phyloP scores from a whole-genome alignment of 345 rosid species.

The Punica granatum region DNA sequence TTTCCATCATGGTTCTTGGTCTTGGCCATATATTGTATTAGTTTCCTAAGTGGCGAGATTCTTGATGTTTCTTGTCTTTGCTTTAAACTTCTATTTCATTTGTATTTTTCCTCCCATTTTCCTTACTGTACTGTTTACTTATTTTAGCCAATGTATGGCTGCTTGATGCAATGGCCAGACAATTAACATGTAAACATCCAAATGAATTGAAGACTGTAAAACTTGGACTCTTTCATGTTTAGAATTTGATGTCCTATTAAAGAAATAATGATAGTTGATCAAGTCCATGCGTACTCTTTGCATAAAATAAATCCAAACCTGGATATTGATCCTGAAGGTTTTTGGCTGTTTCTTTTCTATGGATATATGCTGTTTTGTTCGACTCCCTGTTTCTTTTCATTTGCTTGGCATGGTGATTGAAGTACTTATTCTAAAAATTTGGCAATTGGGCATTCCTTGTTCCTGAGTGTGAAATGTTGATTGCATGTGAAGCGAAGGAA shows the following conservation, averaged over 20 bases:
- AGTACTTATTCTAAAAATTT: no score
- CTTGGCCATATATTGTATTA: neutral
- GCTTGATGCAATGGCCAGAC: neutral
- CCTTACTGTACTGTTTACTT: neutral
- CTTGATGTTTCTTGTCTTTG: neutral
- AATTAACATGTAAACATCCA: neutral
- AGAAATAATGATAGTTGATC: neutral
- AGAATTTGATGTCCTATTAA: neutral
- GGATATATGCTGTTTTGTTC: neutral
- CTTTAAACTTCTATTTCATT: neutral
- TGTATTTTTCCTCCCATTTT: neutral
- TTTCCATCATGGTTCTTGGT: neutral
- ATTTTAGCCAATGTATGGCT: neutral
- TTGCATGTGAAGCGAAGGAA: no score
- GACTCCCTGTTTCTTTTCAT: no score
- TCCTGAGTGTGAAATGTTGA: no score
- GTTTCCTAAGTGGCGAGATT: neutral
- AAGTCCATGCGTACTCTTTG: neutral
- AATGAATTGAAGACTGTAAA: neutral
- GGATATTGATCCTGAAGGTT: neutral
- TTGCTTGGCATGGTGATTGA: no score
- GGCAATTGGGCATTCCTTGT: no score
- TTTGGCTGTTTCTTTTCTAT: neutral
- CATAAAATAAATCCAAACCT: neutral
- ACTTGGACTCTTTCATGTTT: neutral